These are phyloP conservation scores for Mucor sp. DNA, from an alignment of 371 early-diverging fungal genomes.

Conservation along the genomic window DNA sequence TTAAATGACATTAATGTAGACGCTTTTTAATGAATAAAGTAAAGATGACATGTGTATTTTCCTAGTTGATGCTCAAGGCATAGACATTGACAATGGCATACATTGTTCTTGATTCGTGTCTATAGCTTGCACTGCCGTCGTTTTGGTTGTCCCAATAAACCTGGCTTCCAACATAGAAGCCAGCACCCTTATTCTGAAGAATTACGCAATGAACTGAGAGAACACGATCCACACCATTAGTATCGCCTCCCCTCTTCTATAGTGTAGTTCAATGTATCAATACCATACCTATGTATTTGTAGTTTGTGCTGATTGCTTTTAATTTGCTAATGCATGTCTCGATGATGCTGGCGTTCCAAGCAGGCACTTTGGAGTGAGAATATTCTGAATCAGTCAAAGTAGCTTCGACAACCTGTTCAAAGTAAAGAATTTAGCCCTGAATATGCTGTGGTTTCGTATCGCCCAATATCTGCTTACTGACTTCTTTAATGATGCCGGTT, in stretches of 20 bases:
- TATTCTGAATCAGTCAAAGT: constrained; percentile 68
- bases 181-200: constrained; percentile 78
- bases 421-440: not conserved
- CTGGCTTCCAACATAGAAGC: constrained; percentile 73
- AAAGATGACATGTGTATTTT: not conserved
- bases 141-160: constrained; percentile 77
- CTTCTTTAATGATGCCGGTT: constrained; percentile 35
- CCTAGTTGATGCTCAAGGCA: constrained; percentile 45
- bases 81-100: constrained; percentile 63
- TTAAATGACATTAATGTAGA: constrained; percentile 41
- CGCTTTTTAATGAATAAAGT: constrained; percentile 5
- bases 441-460: not conserved
- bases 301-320: constrained; percentile 63
- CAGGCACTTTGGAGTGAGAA: constrained; percentile 67
- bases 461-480: constrained; percentile 6
- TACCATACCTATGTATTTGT: constrained; percentile 72
- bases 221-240: not conserved
- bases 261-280: not conserved
- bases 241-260: not conserved
- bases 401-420: constrained; percentile 57
- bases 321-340: constrained; percentile 68
- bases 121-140: constrained; percentile 71
- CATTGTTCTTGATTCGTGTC: constrained; percentile 69
- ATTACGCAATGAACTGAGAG: constrained; percentile 65
- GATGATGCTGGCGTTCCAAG: constrained; percentile 71